Conservation (phyloP, 2,329 filamentous ascomycete species). For the Epichloe typhina region DNA sequence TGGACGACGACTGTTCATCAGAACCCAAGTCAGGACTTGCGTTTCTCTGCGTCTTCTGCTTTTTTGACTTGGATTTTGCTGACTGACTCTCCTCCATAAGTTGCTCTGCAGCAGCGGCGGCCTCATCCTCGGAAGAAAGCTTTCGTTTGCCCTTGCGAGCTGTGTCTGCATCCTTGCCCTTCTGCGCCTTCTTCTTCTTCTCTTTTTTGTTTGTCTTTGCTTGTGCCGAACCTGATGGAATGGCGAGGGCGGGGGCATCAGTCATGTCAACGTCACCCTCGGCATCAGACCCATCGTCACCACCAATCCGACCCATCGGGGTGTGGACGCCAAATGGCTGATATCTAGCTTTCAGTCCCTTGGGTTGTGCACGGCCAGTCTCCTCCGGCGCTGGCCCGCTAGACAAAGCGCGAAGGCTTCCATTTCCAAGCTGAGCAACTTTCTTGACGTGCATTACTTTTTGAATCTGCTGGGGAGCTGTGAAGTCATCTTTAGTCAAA, state of each 20-base stretch:
- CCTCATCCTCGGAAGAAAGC: conserved; percentile 25
- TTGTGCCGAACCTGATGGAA: conserved; percentile 8
- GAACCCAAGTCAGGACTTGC: conserved; percentile 23
- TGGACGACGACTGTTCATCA: conserved; percentile 12
- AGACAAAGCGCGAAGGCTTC: conserved; percentile 10
- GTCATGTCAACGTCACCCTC: conserved; percentile 33
- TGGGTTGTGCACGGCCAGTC: conserved; percentile 49
- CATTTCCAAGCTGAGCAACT: conserved; percentile 41
- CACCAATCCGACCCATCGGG: conserved; percentile 24
- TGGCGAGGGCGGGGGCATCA: conserved; percentile 20
- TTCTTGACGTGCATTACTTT: conserved; percentile 53
- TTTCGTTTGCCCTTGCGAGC: conserved; percentile 25
- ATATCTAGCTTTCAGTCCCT: conserved; percentile 53
- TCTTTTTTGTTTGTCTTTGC: conserved; percentile 14
- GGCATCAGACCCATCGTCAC: conserved; percentile 26
- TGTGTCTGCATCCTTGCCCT: conserved; percentile 8
- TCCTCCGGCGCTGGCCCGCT: conserved; percentile 33
- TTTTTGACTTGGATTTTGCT: conserved; percentile 28
- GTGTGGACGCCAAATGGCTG: conserved; percentile 46
- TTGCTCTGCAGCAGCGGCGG: conserved; percentile 21
- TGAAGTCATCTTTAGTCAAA: conserved; percentile 4
- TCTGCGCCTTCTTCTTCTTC: conserved; percentile 10
- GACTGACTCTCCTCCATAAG: conserved; percentile 20
- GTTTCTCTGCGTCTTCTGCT: conserved; percentile 22
- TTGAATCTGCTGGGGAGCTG: conserved; percentile 31